Evolutionary conservation across 2,329 filamentous ascomycete species (phyloP), one percentile per base, ranked within the genome.

Genomic region (Xylariales sp.): DNA sequence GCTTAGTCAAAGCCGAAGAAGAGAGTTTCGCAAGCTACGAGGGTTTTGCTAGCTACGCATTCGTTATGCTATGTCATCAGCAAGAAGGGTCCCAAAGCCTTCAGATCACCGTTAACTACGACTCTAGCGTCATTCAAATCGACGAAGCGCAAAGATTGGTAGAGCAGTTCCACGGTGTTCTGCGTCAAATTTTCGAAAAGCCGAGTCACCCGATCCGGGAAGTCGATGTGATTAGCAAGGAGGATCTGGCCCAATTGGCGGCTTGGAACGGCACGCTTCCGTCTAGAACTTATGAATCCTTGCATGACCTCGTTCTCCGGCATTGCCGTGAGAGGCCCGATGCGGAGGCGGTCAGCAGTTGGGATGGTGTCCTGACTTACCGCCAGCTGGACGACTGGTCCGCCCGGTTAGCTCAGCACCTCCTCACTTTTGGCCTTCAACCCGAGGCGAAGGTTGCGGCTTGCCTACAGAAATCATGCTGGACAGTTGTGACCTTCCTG

Each of bases 401-500:
- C 3, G 16, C 63, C 1, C n/a, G 34, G 18, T 16, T 70, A 12
- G 64, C 68, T 14, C 39, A 50, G 23, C 32, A 60, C 10, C 34
- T 70, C 1, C 50, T 67, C 5, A 32, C 10, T 1, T 9, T 65
- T 9, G 64, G 64, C 5, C n/a, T 62, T 30, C 36, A 55, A 41
- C 3, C 57, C 7, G 56, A 67, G 10, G 9, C 46, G 5, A 62
- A 32, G 7, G 64, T 71, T 12, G 54, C 53, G 5, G 30, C 56
- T 4, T 71, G 59, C 45, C 56, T 71, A 8, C 62, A 71, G 12
- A 71, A 69, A 23, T 71, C 69, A 32, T 43, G 23, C 30, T 71
- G 69, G 69, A 54, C 69, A 18, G 52, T 65, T 28, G 64, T 76
- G 1, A 68, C 67, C 9, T 68, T 76, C 3, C 55, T 78, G 9